A percentile compares a stretch with the other conserved stretches of the same genome.
These are phyloP conservation scores for Rubia peregrina DNA, from an alignment of 305 asterid species.

Conservation along the genomic window DNA sequence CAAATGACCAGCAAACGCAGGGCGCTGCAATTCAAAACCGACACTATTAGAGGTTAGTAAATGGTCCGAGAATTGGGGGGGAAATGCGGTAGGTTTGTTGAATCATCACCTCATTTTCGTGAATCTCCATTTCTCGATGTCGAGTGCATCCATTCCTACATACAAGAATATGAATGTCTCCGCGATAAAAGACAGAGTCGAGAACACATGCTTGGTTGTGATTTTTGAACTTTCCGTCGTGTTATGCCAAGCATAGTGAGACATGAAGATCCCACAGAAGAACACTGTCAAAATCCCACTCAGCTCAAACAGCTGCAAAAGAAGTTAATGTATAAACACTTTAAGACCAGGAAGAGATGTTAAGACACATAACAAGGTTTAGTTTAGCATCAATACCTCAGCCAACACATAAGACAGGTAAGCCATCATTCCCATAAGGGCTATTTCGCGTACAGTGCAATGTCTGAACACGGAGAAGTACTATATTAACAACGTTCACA, in stretches of 20 bases:
- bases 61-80: background rate
- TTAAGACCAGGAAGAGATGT: background rate
- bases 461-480: constrained; percentile 46
- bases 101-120: constrained; percentile 53
- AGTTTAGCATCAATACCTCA: constrained; percentile 41
- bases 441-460: constrained; percentile 77
- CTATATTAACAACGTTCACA: too few species aligned
- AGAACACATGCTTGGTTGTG: constrained; percentile 68
- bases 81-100: background rate
- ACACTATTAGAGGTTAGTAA: constrained; percentile 3
- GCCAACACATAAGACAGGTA: constrained; percentile 96
- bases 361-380: background rate
- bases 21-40: constrained; percentile 29
- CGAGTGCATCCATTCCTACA: constrained; percentile 97
- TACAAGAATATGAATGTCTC: constrained; percentile 86
- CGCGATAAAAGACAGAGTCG: constrained; percentile 81
- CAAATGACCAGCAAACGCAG: constrained; percentile 49
- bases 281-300: constrained; percentile 95
- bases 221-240: constrained; percentile 75
- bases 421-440: constrained; percentile 87
- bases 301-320: constrained; percentile 51
- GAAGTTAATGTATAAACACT: constrained; percentile 7
- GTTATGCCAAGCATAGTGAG: constrained; percentile 96
- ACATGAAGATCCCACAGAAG: constrained; percentile 83
- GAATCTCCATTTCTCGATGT: constrained; percentile 78